phyloP scores from a whole-genome alignment of 1,284 basidiomycete genomes.

The Sphagnurus paluster region DNA sequence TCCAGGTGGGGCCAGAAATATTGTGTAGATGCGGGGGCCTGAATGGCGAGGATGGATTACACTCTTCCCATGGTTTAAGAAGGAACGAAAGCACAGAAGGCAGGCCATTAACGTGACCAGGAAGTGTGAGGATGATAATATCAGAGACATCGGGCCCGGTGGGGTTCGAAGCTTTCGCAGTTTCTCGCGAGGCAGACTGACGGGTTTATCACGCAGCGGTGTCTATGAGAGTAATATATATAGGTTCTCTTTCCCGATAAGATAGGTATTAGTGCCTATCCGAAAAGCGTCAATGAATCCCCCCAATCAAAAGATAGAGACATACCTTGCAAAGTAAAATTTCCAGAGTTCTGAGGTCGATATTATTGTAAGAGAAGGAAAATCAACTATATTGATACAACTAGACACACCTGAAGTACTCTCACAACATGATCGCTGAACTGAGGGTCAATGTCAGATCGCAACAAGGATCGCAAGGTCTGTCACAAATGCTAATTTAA shows the following conservation, averaged over 20 bases:
- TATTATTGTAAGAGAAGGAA: neutral
- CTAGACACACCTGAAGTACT: conserved; percentile 61
- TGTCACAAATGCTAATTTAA: conserved; percentile 16
- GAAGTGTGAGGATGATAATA: conserved; percentile 87
- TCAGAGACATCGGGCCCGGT: conserved; percentile 66
- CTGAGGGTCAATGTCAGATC: conserved; percentile 33
- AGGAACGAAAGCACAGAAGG: conserved; percentile 72
- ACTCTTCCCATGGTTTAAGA: conserved; percentile 53
- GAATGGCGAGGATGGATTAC: conserved; percentile 44
- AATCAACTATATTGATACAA: neutral
- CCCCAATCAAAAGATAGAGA: neutral
- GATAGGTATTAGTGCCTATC: conserved; percentile 90
- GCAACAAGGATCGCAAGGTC: neutral
- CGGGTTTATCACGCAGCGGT: conserved; percentile 71
- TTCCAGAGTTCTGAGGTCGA: conserved; percentile 83
- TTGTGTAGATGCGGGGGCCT: conserved; percentile 73
- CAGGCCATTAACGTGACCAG: conserved; percentile 84
- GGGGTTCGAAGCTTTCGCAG: conserved; percentile 30
- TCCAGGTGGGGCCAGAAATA: no score
- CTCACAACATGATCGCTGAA: conserved; percentile 64
- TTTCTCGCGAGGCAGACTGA: conserved; percentile 53
- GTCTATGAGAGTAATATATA: conserved; percentile 87
- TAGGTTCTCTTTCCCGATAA: conserved; percentile 69
- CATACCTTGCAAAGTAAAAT: conserved; percentile 86
- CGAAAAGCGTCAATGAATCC: neutral